Evolutionary conservation across 345 rosid genomes (phyloP), one percentile per base, ranked within the genome.

Genomic region (Capsella bursapastoris): DNA sequence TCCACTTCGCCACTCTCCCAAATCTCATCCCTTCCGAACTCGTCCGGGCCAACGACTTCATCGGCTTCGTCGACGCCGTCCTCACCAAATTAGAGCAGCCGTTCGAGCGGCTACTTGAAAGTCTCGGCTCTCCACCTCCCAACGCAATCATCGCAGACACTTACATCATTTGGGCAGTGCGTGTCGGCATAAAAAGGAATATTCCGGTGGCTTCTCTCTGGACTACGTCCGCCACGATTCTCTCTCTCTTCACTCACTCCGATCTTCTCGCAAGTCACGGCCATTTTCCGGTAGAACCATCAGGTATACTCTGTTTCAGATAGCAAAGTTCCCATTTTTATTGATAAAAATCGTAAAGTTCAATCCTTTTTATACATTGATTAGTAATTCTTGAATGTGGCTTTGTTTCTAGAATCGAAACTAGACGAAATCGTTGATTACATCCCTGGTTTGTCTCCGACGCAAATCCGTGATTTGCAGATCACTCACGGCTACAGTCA

Each of bases 121-220:
- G 65, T 35, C 80, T 85, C 8, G 22, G 68, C 38, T 53, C 52
- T 2, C 70, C 64, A 7, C 71, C 62, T 14, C 77, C 74, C 11
- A 37, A 18, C 8, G 50, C 0, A 62, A 78, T 85, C 7, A 35
- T 83, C 31, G 76, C 82, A 2, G 85, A 83, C 29, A 55, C 77
- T 1, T 7, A 28, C 35, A 7, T 83, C 50, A 3, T 8, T 15
- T 83, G 87, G 89, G 79, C 70, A 14, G 75, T 66, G 10, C 51
- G 55, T 52, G 77, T 82, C 7, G 87, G 83, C 16, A 56, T 35
- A 10, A 18, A 76, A 13, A 80, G 77, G 79, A 78, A 78, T 29
- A 83, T 85, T 60, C 89, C 85, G 45, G 84, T 85, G 77, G 89
- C 80, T 37, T 78, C 82, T 3, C 64, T 86, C 40, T 84, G 79